Evolutionary conservation across 352 stramenopile species (phyloP).

Genomic region (Pythium rishiriense): DNA sequence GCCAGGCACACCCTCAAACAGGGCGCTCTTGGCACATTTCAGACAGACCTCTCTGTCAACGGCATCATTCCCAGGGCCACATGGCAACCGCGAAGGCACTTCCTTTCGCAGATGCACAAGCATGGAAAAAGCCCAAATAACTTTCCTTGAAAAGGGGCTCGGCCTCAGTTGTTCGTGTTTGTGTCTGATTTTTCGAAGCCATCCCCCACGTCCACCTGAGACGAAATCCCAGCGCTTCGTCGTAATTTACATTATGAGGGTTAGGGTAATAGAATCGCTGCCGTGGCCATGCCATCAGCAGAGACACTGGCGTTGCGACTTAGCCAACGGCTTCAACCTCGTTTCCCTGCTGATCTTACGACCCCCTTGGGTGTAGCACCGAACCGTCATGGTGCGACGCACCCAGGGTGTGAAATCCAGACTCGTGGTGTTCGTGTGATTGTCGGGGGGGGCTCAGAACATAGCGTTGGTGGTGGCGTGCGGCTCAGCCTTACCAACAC

Average conservation of each 20-base stretch:
- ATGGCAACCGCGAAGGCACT: not conserved
- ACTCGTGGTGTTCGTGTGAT: not conserved
- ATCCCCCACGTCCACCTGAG: constrained; percentile 14
- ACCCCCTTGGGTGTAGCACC: not conserved
- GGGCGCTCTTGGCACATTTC: not conserved
- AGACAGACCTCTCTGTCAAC: constrained; percentile 1
- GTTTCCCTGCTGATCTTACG: not conserved
- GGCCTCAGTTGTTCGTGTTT: not conserved
- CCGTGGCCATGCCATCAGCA: not conserved
- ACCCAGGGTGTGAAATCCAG: not conserved
- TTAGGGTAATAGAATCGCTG: constrained; percentile 1
- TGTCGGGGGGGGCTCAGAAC: not conserved
- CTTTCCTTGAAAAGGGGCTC: constrained; percentile 25
- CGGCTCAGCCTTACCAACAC: not conserved
- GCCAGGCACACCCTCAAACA: not conserved
- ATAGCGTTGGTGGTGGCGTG: not conserved
- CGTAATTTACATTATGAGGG: constrained; percentile 21
- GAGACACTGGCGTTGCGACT: constrained; percentile 12
- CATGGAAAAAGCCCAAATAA: constrained; percentile 23
- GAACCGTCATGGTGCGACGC: not conserved
- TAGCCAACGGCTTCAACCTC: constrained; percentile 14
- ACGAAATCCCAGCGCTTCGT: not conserved
- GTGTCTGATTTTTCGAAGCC: constrained; percentile 30
- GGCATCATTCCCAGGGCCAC: not conserved
- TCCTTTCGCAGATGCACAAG: constrained; percentile 14